Base-by-base conservation (phyloP, 2,329 filamentous ascomycete species). In the Claviceps paspali region DNA sequence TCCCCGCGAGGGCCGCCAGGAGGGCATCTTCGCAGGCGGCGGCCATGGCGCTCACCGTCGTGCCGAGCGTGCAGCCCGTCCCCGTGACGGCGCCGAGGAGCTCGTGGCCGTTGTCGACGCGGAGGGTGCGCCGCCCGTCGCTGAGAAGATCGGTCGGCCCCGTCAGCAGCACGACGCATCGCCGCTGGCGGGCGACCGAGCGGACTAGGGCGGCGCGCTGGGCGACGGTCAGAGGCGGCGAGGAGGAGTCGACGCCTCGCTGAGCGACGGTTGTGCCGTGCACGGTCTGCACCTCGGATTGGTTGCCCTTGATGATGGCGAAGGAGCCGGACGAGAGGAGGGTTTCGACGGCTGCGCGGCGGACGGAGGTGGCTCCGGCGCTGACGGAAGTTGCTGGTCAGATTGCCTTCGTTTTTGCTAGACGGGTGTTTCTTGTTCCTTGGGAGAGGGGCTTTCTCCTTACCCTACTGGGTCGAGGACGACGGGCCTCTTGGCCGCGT, bases 251-350 rank as follows among this genome's bases (percentile, higher is more conserved):
- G 9, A 96, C 88, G 34, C 88, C 88, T 30, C 79, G 76, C 58
- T 95, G 88, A 26, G 45, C 43, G 32, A 54, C 31, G 43, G 52
- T 44, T 30, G 69, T 64, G 29, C 79, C 80, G 28, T 70, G 72
- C 0, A 88, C 76, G 3, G 82, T 77, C 33, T 71, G 66, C 43
- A 96, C 86, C 57, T 96, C 91, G 38, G 80, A 76, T 53, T 92
- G 84, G 58, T 96, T 96, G 34, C 88, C 88, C 55, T 96, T 96
- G 59, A 96, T 87, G 29, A 95, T 67, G 55, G 84, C 76, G 49
- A 93, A 82, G 55, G 83, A 83, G 28, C 85, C 86, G 3, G 65
- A 68, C 0, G 71, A 63, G 51, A 95, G 67, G 27, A 96, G 72
- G 2, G 68, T 68, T 41, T 75, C 73, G 21, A 88, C 74, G 0